phyloP scores from a whole-genome alignment of 1,284 basidiomycete genomes.

The Hortiboletus rubellus region DNA sequence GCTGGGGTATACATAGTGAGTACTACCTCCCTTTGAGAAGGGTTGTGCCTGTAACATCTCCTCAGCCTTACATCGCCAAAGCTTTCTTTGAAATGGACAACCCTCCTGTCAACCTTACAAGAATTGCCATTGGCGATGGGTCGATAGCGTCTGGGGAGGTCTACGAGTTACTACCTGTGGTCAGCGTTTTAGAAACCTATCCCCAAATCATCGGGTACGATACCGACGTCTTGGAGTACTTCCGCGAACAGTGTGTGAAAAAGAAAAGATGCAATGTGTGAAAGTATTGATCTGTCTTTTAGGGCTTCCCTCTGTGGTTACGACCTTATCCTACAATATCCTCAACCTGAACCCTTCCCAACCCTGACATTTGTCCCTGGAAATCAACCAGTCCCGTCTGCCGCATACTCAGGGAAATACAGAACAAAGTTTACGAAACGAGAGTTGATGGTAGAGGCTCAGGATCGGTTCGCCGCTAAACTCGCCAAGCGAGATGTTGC shows the following conservation, averaged over 20 bases:
- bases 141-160: constrained; percentile 49
- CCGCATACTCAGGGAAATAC: constrained; percentile 26
- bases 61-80: constrained; percentile 73
- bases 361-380: constrained; percentile 41
- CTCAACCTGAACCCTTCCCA: constrained; percentile 58
- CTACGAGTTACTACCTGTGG: constrained; percentile 54
- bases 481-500: constrained; percentile 19
- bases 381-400: constrained; percentile 25
- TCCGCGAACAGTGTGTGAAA: constrained; percentile 60
- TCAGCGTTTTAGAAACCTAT: constrained; percentile 64
- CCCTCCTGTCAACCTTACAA: constrained; percentile 67
- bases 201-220: constrained; percentile 75
- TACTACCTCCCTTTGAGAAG: neutral
- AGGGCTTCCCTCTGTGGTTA: constrained; percentile 65
- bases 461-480: constrained; percentile 19
- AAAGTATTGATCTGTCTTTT: neutral
- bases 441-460: constrained; percentile 21
- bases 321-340: constrained; percentile 69
- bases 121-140: constrained; percentile 71
- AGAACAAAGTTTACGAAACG: constrained; percentile 20
- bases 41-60: constrained; percentile 1
- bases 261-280: neutral
- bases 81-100: constrained; percentile 59
- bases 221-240: constrained; percentile 61
- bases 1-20: constrained; percentile 64